These are phyloP conservation scores for Hyaloscypha finlandica DNA, from an alignment of 495 filamentous ascomycete genomes.

Conservation along the genomic window DNA sequence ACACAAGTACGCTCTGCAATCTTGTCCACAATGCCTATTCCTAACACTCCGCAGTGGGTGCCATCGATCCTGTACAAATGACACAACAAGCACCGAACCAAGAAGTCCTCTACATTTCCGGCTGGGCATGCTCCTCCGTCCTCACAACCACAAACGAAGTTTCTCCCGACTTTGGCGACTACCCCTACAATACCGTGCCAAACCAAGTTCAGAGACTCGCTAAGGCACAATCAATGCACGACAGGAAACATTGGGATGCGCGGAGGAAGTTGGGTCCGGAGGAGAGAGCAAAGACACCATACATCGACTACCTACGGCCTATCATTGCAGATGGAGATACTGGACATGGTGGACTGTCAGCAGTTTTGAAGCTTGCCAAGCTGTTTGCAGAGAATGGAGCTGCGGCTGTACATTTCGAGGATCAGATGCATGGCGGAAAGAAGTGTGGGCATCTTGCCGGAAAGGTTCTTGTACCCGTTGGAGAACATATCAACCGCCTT, in stretches of 20 bases:
- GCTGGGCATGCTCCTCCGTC: constrained; percentile 94
- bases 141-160: constrained; percentile 96
- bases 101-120: constrained; percentile 92
- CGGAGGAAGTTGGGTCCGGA: constrained; percentile 73
- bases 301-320: constrained; percentile 87
- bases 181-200: constrained; percentile 97
- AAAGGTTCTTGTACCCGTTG: constrained; percentile 91
- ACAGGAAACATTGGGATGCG: constrained; percentile 90
- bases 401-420: constrained; percentile 95
- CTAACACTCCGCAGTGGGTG: constrained; percentile 68
- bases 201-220: constrained; percentile 96
- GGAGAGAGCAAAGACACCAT: constrained; percentile 72
- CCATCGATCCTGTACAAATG: constrained; percentile 98
- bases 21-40: background rate
- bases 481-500: constrained; percentile 94
- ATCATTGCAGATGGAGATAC: constrained; percentile 99
- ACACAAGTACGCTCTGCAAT: constrained; percentile 12
- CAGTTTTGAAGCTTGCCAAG: constrained; percentile 95
- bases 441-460: constrained; percentile 97
- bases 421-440: constrained; percentile 96
- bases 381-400: constrained; percentile 98
- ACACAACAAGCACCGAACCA: constrained; percentile 96
- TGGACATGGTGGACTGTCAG: constrained; percentile 86
- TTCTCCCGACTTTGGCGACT: constrained; percentile 95
- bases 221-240: constrained; percentile 95